Conservation (phyloP, 352 stramenopile species). For the Phytophthora pseudosyringae region DNA sequence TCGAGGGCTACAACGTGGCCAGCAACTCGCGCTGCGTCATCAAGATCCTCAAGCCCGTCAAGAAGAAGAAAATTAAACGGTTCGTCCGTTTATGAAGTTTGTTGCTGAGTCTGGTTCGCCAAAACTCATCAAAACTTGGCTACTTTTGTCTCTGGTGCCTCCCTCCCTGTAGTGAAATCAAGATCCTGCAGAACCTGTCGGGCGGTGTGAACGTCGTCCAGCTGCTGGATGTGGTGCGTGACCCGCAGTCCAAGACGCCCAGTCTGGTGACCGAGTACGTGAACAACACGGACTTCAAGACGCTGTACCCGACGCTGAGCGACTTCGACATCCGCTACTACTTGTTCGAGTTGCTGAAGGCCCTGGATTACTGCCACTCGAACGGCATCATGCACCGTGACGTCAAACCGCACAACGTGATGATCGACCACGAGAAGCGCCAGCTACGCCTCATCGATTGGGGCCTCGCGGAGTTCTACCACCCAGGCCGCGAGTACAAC, state of each 20-base stretch:
- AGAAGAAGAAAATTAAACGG: slow-evolving; percentile 99
- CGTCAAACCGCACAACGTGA: slow-evolving; percentile 99
- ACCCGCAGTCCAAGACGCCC: slow-evolving; percentile 98
- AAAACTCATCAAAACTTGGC: slow-evolving; percentile 20
- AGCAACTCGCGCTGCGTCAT: slow-evolving; percentile 99
- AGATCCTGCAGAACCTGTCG: slow-evolving; percentile 99
- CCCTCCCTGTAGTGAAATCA: slow-evolving; percentile 92
- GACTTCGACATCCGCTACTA: slow-evolving; percentile 99
- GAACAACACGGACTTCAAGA: slow-evolving; percentile 99
- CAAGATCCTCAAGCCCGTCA: slow-evolving; percentile 99
- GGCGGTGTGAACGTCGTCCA: slow-evolving; percentile 99
- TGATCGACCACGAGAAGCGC: slow-evolving; percentile 99
- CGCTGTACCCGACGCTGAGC: slow-evolving; percentile 98
- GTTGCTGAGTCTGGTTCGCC: background rate
- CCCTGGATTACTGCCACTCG: slow-evolving; percentile 99
- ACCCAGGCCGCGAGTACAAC: slow-evolving; percentile 98
- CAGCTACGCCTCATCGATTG: slow-evolving; percentile 99
- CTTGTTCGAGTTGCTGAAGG: slow-evolving; percentile 96
- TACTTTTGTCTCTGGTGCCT: slow-evolving; percentile 1
- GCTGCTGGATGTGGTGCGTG: slow-evolving; percentile 98
- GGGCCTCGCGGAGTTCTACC: slow-evolving; percentile 99
- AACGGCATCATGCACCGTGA: slow-evolving; percentile 99
- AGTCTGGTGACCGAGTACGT: slow-evolving; percentile 99
- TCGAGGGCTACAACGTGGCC: slow-evolving; percentile 97
- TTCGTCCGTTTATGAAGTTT: slow-evolving; percentile 22